Evolutionary conservation across 2,329 filamentous ascomycete genomes (phyloP), one percentile per base, ranked within the genome.

Genomic region (Fusarium haematococcum): DNA sequence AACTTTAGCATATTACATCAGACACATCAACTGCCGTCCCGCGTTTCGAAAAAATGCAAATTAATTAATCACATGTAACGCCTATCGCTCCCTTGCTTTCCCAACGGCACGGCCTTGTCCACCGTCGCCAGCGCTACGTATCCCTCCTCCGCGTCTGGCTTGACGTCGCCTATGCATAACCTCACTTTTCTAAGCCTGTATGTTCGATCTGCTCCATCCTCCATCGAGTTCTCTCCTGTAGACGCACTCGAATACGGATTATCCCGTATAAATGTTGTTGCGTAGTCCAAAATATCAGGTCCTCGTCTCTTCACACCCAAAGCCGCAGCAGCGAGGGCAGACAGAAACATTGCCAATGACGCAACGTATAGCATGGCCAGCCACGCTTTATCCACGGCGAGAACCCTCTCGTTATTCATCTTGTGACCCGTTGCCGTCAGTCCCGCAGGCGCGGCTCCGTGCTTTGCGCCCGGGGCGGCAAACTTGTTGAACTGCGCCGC

Each of bases 71-170:
- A 58, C 33, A 58, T 35, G 35, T 39, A 58, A 27, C 54, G 33
- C 18, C 56, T 43, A 16, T 59, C 37, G 10, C 27, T 61, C 16
- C 39, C n/a, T 20, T 63, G 65, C 39, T 13, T 67, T 2, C 48
- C 43, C 23, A 57, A 37, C 13, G 59, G 41, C 2, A 69, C 63
- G 3, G 58, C 58, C n/a, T 39, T 58, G 11, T 62, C 67, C 27
- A 67, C 41, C 5, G 67, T 67, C 25, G 56, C 63, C 23, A 69
- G 13, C 2, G 63, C 52, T 18, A 69, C 60, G 18, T 63, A 59
- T 2, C 67, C 67, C 30, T 58, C 30, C n/a, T 58, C 59, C 4
- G 50, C 18, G 2, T 50, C 57, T 2, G 58, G 39, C 10, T 32
- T 52, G 5, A 63, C 63, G 27, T 69, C 63, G 2, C 63, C 58